Evolutionary conservation across 2,329 filamentous ascomycete species (phyloP), one percentile per base, ranked within the genome.

Genomic region (Lasiodiplodia sp.): DNA sequence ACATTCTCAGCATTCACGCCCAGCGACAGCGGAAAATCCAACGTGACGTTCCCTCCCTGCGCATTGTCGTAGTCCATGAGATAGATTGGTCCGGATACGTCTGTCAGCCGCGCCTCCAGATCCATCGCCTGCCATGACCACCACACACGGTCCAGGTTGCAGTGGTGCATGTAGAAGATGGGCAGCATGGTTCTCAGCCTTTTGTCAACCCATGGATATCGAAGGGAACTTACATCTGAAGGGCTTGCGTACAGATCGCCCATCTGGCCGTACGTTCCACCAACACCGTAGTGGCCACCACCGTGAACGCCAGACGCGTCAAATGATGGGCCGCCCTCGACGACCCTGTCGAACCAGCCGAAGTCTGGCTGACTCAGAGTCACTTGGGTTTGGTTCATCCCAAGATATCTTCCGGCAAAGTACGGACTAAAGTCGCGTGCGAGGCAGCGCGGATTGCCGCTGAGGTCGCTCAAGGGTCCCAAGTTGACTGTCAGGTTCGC

Each of bases 51-150:
- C 2, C 53, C 62, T 14, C 62, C 40, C 38, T 57, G 47, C 28
- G 55, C 57, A 18, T 69, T 63, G 62, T 38, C 31, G 44, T 68
- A 70, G 37, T 70, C 69, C 53, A 69, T 66, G 21, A 66, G 66
- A 25, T 66, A 28, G 5, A 68, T 66, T 6, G 66, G 69, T 4
- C 66, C 69, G 51, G 75, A 74, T 16, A 70, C 66, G 38, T 70
- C 66, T 14, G 38, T 40, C 28, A 68, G 58, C 16, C 84, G 76
- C 16, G 75, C 75, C 55, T 73, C 71, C 47, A 78, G 72, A 53
- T 84, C 79, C 64, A 81, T 72, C 67, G 81, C 83, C 73, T 86
- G 84, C 84, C 84, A 86, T 14, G 82, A 83, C 82, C 82, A 84
- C 75, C 79, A 86, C 4, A 79, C 72, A 2, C 83, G 78, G 71